Percentiles rank a stretch among this genome's conserved stretches.
Evolutionary conservation across 495 filamentous ascomycete species (phyloP).

Genomic region (Neurospora intermedia): DNA sequence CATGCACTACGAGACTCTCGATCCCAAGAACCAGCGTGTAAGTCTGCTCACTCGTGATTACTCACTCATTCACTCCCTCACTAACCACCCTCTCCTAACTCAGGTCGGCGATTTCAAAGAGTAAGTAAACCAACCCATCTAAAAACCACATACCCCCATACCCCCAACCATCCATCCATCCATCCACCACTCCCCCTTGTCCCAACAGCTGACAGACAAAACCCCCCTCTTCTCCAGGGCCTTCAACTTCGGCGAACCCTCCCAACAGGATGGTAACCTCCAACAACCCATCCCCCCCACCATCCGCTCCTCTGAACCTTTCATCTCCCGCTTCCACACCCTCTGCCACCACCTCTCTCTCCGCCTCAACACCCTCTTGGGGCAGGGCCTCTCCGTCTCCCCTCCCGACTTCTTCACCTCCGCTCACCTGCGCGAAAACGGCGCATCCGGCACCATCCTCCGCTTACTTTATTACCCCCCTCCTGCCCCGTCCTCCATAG

Average conservation of each 20-base stretch:
- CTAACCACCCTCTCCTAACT: background rate
- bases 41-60: background rate
- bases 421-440: conserved; percentile 51
- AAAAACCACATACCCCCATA: too few relatives aligned
- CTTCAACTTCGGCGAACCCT: conserved; percentile 77
- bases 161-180: too few relatives aligned
- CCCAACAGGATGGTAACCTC: conserved; percentile 45
- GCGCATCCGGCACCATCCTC: conserved; percentile 62
- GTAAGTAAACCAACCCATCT: too few relatives aligned
- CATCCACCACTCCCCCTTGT: too few relatives aligned
- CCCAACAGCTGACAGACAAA: too few relatives aligned
- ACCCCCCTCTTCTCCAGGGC: conserved; percentile 24
- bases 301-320: conserved; percentile 43
- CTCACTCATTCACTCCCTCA: background rate
- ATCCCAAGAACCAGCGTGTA: conserved; percentile 75
- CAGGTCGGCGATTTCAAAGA: conserved; percentile 90
- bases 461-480: conserved; percentile 81
- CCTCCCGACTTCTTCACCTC: conserved; percentile 56
- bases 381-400: conserved; percentile 50
- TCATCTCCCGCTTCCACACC: conserved; percentile 53
- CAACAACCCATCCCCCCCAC: conserved; percentile 68
- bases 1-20: conserved; percentile 81
- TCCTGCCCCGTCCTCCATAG: conserved; percentile 25
- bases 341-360: conserved; percentile 65
- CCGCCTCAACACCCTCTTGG: conserved; percentile 63